Evolutionary conservation across 345 rosid genomes (phyloP).

Genomic region (Brassica carinata): DNA sequence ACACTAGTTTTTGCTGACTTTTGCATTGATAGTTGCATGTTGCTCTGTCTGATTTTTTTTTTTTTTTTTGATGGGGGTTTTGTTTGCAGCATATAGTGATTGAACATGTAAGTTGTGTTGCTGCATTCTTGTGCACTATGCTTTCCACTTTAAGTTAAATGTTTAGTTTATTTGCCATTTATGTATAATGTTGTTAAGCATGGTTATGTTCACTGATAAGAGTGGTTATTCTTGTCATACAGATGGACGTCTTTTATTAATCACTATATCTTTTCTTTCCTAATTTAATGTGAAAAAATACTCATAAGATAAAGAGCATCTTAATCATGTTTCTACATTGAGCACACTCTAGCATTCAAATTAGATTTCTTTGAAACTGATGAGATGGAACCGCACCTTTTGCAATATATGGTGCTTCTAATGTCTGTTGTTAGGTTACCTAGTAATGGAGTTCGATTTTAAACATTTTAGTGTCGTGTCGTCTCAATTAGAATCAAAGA

Average conservation of each 20-base stretch:
- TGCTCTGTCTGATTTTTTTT: background rate
- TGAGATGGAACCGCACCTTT: too few relatives aligned
- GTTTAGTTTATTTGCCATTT: too few relatives aligned
- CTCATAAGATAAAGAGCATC: background rate
- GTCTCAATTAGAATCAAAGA: too few relatives aligned
- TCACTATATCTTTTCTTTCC: background rate
- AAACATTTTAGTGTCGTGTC: too few relatives aligned
- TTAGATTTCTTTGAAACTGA: too few relatives aligned
- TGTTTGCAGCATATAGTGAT: background rate
- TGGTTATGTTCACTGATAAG: background rate
- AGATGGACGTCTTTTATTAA: too few relatives aligned
- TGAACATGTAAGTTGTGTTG: background rate
- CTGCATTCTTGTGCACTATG: background rate
- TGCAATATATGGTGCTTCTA: too few relatives aligned
- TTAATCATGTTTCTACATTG: background rate
- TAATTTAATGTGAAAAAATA: background rate
- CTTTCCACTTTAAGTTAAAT: background rate
- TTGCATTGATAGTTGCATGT: background rate
- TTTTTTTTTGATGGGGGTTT: background rate
- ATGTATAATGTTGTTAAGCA: background rate
- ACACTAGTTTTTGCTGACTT: conserved; percentile 1
- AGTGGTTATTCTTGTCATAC: background rate
- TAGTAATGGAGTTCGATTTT: too few relatives aligned
- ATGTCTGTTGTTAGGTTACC: too few relatives aligned
- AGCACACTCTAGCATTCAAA: background rate